phyloP scores from a whole-genome alignment of 345 rosid genomes.

The Acer saccharum region DNA sequence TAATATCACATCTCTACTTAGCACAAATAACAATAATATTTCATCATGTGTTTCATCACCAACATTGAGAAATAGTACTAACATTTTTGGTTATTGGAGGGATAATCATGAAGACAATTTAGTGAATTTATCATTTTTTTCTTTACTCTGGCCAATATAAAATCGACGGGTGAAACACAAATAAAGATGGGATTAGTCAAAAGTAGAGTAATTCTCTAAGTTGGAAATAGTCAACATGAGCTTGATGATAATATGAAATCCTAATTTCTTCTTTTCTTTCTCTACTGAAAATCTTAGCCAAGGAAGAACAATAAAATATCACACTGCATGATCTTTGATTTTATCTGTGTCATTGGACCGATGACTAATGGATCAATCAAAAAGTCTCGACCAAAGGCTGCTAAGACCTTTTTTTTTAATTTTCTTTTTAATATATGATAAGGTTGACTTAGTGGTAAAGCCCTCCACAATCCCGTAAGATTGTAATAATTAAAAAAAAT shows the following conservation, averaged over 20 bases:
- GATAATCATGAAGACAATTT: background rate
- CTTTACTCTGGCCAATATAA: background rate
- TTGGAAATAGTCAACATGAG: background rate
- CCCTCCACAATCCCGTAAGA: no score
- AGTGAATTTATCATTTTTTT: background rate
- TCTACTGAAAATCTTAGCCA: background rate
- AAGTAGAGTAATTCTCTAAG: background rate
- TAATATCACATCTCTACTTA: no score
- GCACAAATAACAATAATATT: no score
- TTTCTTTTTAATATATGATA: no score
- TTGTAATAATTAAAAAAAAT: no score
- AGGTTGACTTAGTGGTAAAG: no score
- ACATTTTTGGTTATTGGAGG: background rate
- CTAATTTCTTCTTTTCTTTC: no score
- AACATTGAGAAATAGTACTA: background rate
- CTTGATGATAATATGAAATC: background rate
- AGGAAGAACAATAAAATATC: no score
- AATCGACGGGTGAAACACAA: background rate
- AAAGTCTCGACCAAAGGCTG: no score
- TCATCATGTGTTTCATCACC: background rate
- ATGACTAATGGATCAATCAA: no score
- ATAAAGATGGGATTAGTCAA: conserved; percentile 13
- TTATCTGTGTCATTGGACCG: no score
- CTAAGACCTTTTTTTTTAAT: no score
- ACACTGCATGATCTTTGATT: background rate